Base-by-base conservation (phyloP, 2,329 filamentous ascomycete genomes). In the Delphinella strobiligena region DNA sequence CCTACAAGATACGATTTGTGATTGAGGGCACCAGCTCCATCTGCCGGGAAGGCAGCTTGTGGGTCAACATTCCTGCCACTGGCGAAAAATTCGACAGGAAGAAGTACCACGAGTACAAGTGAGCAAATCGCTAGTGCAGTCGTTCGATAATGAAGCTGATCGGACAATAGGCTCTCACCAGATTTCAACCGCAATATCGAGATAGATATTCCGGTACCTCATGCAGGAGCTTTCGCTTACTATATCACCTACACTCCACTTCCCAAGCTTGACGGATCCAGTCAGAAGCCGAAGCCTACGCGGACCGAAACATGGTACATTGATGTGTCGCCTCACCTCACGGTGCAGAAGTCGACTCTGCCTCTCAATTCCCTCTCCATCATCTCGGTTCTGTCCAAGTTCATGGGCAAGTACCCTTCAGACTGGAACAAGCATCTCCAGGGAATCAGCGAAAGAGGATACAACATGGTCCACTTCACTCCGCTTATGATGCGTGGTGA, bases 381-480 rank as follows among this genome's bases (percentile, higher is more conserved):
- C 49, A 93, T 95, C 63, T 96, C 91, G 9, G 73, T 89, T 41
- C 84, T 98, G 47, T 95, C 89, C 56, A 98, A 98, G 63, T 95
- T 95, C 64, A 93, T 98, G 85, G 91, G 91, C 46, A 79, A 80
- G 54, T 94, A 91, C 55, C 86, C 89, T 0, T 70, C 70, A 12
- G 84, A 94, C 53, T 98, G 89, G 88, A 78, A 95, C 56, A 81
- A 77, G 37, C 89, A 96, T 58, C 66, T 98, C 42, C 72, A 74
- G 41, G 88, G 91, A 19, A 94, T 98, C 58, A 83, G 84, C 57
- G 77, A 83, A 53, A 75, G 91, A 45, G 88, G 88, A 34, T 98
- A 98, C 71, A 98, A 98, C 64, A 95, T 96, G 87, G 78, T 98
- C 44, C 91, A 98, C 61, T 98, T 98, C 60, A 95, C 91, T 2